Evolutionary conservation across 495 filamentous ascomycete genomes (phyloP), one percentile per base, ranked within the genome.

Genomic region (Hypoxylon subgilvum): DNA sequence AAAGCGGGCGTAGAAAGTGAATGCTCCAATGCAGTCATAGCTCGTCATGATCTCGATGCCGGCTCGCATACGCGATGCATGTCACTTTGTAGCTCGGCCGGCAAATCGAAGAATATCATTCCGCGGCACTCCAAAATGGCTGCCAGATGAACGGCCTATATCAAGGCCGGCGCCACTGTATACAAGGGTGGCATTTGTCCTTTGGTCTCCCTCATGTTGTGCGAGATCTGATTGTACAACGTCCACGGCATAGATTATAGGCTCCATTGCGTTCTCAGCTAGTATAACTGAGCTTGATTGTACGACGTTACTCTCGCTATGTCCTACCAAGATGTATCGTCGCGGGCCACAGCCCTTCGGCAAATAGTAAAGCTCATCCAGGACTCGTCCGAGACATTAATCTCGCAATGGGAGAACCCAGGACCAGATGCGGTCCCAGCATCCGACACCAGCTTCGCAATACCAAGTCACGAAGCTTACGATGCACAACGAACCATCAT

Each of bases 401-500:
- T 64, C 7, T 38, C 61, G 22, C 48, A 58, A 54, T 64, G 61
- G 61, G 61, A 58, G 21, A 54, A 49, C 16, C 61, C 61, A 3
- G 31, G 53, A 18, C 48, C 61, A 12, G 61, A 58, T 16, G 61
- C 61, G 6, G 40, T 64, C 17, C 61, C 61, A 4, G 61, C 36
- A 12, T 54, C 48, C 1, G 53, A 58, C 32, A 64, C 48, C 0
- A 64, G 25, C 49, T 64, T 64, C 27, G 53, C 53, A 5, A 58
- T 64, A 54, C 53, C 61, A 8, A 39, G 61, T 19, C 61, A 54
- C 36, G 19, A 50, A 21, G 61, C 61, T 7, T 64, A 69, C 39
- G 62, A 73, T 25, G 70, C 70, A 8, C 67, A 67, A 31, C 62
- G 65, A 13, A 70, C 63, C 4, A 48, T 72, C 27, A 54, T 69